Evolutionary conservation across 495 filamentous ascomycete genomes (phyloP).

Genomic region (Melanomma pulvis-pyrius): DNA sequence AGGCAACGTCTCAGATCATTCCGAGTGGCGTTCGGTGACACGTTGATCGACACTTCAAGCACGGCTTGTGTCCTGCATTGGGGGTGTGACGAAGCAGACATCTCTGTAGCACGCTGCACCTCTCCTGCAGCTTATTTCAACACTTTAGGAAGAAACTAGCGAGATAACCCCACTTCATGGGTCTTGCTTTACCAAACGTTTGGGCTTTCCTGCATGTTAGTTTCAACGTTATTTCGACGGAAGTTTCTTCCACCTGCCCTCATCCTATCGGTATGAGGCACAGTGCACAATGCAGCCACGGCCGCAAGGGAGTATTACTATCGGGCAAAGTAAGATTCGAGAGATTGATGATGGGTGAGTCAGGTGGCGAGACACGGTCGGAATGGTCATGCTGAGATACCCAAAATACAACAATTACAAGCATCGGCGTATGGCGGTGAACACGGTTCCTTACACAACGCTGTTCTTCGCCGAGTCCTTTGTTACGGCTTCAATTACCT

Average conservation of each 20-base stretch:
- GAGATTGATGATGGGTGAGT: not conserved
- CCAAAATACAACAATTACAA: not conserved
- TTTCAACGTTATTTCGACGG: constrained; percentile 12
- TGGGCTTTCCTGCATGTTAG: constrained; percentile 4
- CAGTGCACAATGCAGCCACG: constrained; percentile 15
- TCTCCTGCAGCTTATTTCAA: constrained; percentile 11
- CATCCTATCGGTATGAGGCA: constrained; percentile 11
- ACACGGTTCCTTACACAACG: not conserved
- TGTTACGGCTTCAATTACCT: not conserved
- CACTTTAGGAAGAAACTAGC: constrained; percentile 13
- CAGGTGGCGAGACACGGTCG: constrained; percentile 10
- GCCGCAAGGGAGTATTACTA: constrained; percentile 15
- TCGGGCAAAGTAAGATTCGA: not conserved
- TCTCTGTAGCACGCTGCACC: not conserved
- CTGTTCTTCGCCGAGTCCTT: too few species aligned
- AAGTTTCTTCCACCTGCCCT: not conserved
- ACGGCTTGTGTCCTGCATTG: constrained; percentile 30
- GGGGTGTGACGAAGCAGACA: constrained; percentile 13
- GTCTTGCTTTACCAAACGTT: constrained; percentile 8
- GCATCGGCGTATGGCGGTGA: not conserved
- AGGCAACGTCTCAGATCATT: constrained; percentile 13
- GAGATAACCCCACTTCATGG: constrained; percentile 26
- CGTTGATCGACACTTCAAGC: constrained; percentile 20
- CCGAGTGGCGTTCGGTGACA: constrained; percentile 20
- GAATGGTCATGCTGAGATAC: constrained; percentile 18